Conservation (phyloP, 225 moss, liverwort and hornwort species). For the Straminergon stramineum region DNA sequence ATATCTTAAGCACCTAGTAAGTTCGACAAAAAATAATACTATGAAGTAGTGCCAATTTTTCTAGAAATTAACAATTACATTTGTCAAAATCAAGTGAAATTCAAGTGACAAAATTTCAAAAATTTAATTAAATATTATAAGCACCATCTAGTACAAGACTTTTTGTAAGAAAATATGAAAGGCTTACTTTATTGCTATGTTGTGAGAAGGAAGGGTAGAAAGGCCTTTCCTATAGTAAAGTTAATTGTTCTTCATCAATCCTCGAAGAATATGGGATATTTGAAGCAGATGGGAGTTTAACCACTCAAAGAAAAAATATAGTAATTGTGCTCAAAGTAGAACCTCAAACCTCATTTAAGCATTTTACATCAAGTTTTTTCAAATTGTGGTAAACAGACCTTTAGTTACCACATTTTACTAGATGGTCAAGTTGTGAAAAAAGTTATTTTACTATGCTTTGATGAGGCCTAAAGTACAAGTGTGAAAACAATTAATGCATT, state of each 20-base stretch:
- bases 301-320: rapidly evolving
- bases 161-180: neutral
- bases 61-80: neutral
- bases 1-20: neutral
- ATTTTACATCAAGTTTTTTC: neutral
- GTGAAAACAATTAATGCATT: neutral
- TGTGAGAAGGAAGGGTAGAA: neutral
- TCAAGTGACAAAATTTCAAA: too few species aligned
- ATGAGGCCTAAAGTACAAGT: neutral
- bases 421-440: neutral
- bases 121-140: neutral
- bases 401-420: neutral
- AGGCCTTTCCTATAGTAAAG: neutral
- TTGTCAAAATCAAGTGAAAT: neutral
- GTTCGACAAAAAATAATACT: neutral
- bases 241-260: neutral
- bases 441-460: neutral
- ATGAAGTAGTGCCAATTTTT: neutral
- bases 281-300: neutral
- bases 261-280: neutral
- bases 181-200: neutral
- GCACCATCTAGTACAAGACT: neutral
- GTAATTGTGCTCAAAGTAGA: neutral
- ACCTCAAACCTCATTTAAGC: neutral
- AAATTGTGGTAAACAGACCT: neutral